These are phyloP conservation scores for Sclerotinia spermophila DNA, from an alignment of 2,329 filamentous ascomycete species.

Conservation along the genomic window DNA sequence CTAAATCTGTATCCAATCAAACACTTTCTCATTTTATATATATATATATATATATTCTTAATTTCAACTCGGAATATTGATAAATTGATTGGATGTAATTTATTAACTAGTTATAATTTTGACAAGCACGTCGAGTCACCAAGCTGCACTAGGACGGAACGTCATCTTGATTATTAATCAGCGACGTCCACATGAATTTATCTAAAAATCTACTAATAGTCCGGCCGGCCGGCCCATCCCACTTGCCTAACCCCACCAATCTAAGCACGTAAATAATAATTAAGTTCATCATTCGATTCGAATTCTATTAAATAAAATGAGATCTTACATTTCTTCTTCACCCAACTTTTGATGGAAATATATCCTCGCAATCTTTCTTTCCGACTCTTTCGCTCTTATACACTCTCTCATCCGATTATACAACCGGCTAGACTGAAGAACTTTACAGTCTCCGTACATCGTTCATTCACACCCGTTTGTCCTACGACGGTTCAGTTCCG, in stretches of 20 bases:
- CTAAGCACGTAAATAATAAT: background rate
- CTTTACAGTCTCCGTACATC: background rate
- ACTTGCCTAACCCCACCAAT: background rate
- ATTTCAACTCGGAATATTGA: too few relatives aligned
- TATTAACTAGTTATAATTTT: too few relatives aligned
- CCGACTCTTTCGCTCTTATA: background rate
- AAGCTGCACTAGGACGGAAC: background rate
- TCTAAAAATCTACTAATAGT: slow-evolving; percentile 1
- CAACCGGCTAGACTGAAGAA: background rate
- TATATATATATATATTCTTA: too few relatives aligned
- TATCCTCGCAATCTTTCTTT: slow-evolving; percentile 3
- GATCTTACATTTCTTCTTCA: background rate
- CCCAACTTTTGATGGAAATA: slow-evolving; percentile 17
- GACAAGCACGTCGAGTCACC: too few relatives aligned
- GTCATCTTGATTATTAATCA: slow-evolving; percentile 1
- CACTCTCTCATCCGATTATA: background rate
- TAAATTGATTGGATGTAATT: too few relatives aligned
- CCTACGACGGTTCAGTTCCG: background rate
- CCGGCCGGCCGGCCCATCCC: background rate
- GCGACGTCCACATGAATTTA: background rate
- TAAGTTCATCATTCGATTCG: background rate
- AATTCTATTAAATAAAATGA: background rate
- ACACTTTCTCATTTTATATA: too few relatives aligned
- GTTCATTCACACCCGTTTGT: background rate
- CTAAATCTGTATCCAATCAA: too few relatives aligned